Evolutionary conservation across 345 rosid species (phyloP).

Genomic region (Trapa bicornis): DNA sequence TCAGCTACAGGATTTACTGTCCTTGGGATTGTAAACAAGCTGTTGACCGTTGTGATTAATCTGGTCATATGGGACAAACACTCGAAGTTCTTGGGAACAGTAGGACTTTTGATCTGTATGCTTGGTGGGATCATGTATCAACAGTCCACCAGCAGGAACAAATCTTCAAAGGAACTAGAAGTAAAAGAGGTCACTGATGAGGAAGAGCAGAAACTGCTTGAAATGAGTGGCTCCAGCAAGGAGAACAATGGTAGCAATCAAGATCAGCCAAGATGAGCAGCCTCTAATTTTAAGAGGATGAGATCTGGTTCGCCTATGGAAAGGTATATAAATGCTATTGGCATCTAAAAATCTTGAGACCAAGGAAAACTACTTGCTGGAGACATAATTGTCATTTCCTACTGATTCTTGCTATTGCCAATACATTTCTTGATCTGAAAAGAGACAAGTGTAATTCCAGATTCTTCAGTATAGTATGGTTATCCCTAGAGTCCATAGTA

Average conservation of each 20-base stretch:
- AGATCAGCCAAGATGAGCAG: background rate
- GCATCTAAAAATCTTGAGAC: background rate
- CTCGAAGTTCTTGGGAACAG: conserved; percentile 62
- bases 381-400: background rate
- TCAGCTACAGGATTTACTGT: conserved; percentile 99
- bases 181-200: conserved; percentile 33
- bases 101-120: conserved; percentile 88
- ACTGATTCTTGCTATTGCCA: background rate
- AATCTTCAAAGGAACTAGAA: conserved; percentile 27
- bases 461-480: background rate
- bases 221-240: conserved; percentile 45
- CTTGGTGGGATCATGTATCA: conserved; percentile 85
- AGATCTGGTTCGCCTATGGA: background rate
- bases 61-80: conserved; percentile 88
- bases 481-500: background rate
- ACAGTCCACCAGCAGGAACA: conserved; percentile 71
- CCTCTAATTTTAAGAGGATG: background rate
- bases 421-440: background rate
- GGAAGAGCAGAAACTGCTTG: conserved; percentile 60
- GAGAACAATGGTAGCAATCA: conserved; percentile 16
- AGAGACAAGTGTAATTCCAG: background rate
- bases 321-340: background rate
- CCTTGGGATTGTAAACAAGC: conserved; percentile 91
- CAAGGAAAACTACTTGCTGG: background rate
- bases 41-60: conserved; percentile 81